A percentile compares a stretch with the other conserved stretches of the same genome.
phyloP scores from a whole-genome alignment of 1,284 basidiomycete species.

The Puccinia triticina region DNA sequence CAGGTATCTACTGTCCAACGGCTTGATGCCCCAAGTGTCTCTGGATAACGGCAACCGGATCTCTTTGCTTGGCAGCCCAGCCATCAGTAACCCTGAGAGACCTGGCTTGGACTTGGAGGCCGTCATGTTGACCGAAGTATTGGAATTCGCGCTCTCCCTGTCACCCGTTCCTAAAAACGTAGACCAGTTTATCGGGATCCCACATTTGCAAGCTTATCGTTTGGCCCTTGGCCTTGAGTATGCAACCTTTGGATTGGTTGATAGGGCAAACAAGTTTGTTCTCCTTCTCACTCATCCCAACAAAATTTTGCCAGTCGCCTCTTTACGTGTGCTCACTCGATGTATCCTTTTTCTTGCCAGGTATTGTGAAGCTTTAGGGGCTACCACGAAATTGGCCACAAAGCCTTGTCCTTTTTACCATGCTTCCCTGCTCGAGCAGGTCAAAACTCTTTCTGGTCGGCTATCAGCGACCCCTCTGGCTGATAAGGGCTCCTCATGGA shows the following conservation, averaged over 20 bases:
- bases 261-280: constrained; percentile 70
- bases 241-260: constrained; percentile 73
- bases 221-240: constrained; percentile 64
- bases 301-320: not conserved
- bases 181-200: constrained; percentile 78
- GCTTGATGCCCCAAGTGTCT: constrained; percentile 72
- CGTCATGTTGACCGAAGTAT: constrained; percentile 84
- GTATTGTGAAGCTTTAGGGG: constrained; percentile 89
- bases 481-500: constrained; percentile 68
- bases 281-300: constrained; percentile 53
- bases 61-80: constrained; percentile 69
- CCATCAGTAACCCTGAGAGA: constrained; percentile 65
- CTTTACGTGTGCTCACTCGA: not conserved
- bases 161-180: constrained; percentile 76
- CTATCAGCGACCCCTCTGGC: constrained; percentile 74
- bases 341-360: constrained; percentile 62
- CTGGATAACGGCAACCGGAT: constrained; percentile 54
- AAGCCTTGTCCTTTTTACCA: constrained; percentile 73
- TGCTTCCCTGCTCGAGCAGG: constrained; percentile 71
- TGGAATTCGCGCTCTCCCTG: constrained; percentile 86
- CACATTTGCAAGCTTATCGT: constrained; percentile 86
- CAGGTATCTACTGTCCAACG: constrained; percentile 85
- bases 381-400: constrained; percentile 65
- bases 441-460: constrained; percentile 80
- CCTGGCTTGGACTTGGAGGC: constrained; percentile 75